These are phyloP conservation scores for Sporothrix pallida DNA, from an alignment of 2,329 filamentous ascomycete genomes.

Conservation along the genomic window DNA sequence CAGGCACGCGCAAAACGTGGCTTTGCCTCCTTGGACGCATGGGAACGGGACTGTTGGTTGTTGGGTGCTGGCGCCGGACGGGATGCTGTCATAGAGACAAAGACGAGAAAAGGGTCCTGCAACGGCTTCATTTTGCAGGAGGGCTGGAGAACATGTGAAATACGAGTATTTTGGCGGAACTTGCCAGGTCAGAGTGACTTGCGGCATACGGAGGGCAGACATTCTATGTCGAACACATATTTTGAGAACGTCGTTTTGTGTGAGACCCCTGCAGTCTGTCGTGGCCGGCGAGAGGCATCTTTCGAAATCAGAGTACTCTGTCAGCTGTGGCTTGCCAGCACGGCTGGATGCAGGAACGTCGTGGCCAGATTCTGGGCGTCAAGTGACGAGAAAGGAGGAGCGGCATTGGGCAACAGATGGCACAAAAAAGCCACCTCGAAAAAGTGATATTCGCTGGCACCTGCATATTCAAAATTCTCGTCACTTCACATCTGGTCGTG, in stretches of 20 bases:
- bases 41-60: slow-evolving; percentile 1
- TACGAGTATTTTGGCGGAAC: neutral
- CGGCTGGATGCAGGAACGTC: neutral
- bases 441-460: slow-evolving; percentile 19
- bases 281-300: neutral
- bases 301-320: too few relatives aligned
- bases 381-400: slow-evolving; percentile 13
- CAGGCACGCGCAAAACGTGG: slow-evolving; percentile 14
- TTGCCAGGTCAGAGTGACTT: neutral
- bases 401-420: neutral
- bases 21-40: slow-evolving; percentile 17
- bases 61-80: neutral
- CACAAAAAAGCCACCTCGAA: neutral
- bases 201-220: too few relatives aligned
- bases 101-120: neutral
- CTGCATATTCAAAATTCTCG: neutral
- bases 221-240: too few relatives aligned
- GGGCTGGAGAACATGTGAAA: neutral
- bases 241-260: too few relatives aligned
- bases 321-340: neutral
- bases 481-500: neutral
- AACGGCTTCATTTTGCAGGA: neutral
- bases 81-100: neutral
- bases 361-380: slow-evolving; percentile 3
- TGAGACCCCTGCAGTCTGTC: slow-evolving; percentile 15